Base-by-base conservation (phyloP, 768 basidiomycete species). In the Termitomyces sp. region DNA sequence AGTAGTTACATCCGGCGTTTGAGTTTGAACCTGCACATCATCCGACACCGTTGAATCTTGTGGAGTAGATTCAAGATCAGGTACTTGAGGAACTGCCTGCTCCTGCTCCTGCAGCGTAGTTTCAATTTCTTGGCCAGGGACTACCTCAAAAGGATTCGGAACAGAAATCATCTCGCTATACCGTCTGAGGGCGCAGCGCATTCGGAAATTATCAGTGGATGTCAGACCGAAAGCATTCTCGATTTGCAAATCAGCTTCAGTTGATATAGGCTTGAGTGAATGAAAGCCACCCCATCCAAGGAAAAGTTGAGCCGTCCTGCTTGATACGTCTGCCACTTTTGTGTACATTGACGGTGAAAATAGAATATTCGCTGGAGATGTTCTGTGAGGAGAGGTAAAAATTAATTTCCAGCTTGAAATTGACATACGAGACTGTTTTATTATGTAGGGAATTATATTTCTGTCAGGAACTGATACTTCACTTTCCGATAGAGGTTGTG, bases 231-330 rank as follows among this genome's bases (percentile, higher is more conserved):
- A 71, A 15, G 72, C 60, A 8, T 70, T 65, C 5, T 57, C 50
- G 24, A 71, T 66, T 18, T 46, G 22, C 22, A 75, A 63, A 16
- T 41, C 44, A 2, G 51, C 60, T 28, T 64, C 53, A 15, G 59
- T 54, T 9, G 67, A 63, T 34, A 75, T 66, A 20, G 74, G 73
- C 28, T 67, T 41, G 26, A 75, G 59, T 8, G 59, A 47, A 44
- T 69, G 54, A 57, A 77, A 75, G 5, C 75, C 75, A 47, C 74
- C 75, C 76, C 76, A 78, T 33, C 62, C 57, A 12, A 75, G 54
- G 58, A 75, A 75, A 37, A 28, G 49, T 15, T 28, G 42, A 2
- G 59, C 58, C 39, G 37, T 54, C 29, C 0, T 22, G 20, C 49
- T 44, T 39, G 54, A 49, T 22, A 53, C 29, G 12, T 45, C 46